Percentiles rank a stretch among this genome's conserved stretches.
phyloP scores from a whole-genome alignment of 441 rosid species.

The Eutrema salsugineum region DNA sequence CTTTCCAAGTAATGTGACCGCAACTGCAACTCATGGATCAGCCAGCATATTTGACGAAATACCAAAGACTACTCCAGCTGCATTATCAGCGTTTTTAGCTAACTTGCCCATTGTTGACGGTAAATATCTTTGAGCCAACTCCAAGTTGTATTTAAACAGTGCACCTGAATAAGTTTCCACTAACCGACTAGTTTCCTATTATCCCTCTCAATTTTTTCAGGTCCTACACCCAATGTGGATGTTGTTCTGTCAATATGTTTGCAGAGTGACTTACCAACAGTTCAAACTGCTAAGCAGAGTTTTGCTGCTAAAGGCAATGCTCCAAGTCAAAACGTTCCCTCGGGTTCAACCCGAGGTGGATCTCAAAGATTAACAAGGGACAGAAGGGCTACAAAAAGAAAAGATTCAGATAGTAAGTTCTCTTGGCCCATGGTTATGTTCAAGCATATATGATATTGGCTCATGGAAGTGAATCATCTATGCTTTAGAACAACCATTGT shows the following conservation, averaged over 20 bases:
- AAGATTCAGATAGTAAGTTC: slow-evolving; percentile 56
- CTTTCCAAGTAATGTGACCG: slow-evolving; percentile 40
- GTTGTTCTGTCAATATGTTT: slow-evolving; percentile 81
- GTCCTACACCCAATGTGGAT: slow-evolving; percentile 80
- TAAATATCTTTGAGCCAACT: slow-evolving; percentile 28
- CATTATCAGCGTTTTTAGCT: slow-evolving; percentile 66
- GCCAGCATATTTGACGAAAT: slow-evolving; percentile 54
- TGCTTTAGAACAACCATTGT: not conserved
- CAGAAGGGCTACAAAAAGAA: slow-evolving; percentile 68
- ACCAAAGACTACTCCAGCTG: slow-evolving; percentile 79
- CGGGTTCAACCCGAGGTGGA: slow-evolving; percentile 61
- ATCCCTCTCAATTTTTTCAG: slow-evolving; percentile 33
- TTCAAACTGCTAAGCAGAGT: slow-evolving; percentile 45
- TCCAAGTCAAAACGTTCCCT: slow-evolving; percentile 58
- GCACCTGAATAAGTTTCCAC: not conserved
- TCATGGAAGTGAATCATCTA: not conserved
- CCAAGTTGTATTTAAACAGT: not conserved
- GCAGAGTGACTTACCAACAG: slow-evolving; percentile 66
- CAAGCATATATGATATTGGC: not conserved
- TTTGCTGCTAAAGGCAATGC: slow-evolving; percentile 42
- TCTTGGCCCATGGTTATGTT: not conserved
- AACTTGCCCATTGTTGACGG: slow-evolving; percentile 81
- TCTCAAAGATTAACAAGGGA: slow-evolving; percentile 64
- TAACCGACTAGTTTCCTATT: not conserved
- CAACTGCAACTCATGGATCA: slow-evolving; percentile 41